Evolutionary conservation across 257 asterid genomes (phyloP), one percentile per base, ranked within the genome.

Genomic region (Haberlea rhodopensis): DNA sequence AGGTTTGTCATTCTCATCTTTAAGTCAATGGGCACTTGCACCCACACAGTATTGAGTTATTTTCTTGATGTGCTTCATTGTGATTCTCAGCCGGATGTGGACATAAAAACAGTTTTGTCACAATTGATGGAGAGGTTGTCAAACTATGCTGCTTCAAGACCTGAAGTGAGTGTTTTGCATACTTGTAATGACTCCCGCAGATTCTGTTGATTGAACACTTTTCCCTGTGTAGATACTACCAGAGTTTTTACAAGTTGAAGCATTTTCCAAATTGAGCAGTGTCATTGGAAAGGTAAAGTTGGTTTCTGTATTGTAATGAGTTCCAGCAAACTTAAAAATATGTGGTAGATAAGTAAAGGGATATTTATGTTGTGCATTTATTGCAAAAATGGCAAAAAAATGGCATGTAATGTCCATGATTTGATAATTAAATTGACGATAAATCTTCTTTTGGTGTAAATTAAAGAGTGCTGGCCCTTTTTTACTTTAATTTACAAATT

Each of bases 121-220:
- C 95, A 81, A 77, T 80, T 94, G 77, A 94, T 94, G 99, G 99
- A 94, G 79, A 87, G 99, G 81, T 78, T 94, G 84, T 94, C 99
- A 15, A 90, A 76, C 76, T 87, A 94, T 78, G 99, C 99, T 68
- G 84, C 91, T 70, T 81, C 95, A 68, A 86, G 88, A 83, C 89
- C 97, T 20, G 99, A 94, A 79, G 97, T 90, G 76, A 85, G 99
- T 76, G 53, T 48, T 73, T 77, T 37, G 25, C 74, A 43, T 62
- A 53, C 45, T 69, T 43, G 37, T 49, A 43, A 21, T 60, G 24
- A 66, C 31, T 71, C 55, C 45, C 56, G 21, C 53, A 7, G 3
- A 43, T 63, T 70, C 71, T 64, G 57, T 71, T 57, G 64, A 25
- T 60, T 49, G 10, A 63, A 69, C 59, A 24, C 57, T 60, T 62